Percentiles rank a stretch among this genome's conserved stretches.
These are phyloP conservation scores for Oligophagozyma castellii DNA, from an alignment of 1,139 yeast species.

Conservation along the genomic window DNA sequence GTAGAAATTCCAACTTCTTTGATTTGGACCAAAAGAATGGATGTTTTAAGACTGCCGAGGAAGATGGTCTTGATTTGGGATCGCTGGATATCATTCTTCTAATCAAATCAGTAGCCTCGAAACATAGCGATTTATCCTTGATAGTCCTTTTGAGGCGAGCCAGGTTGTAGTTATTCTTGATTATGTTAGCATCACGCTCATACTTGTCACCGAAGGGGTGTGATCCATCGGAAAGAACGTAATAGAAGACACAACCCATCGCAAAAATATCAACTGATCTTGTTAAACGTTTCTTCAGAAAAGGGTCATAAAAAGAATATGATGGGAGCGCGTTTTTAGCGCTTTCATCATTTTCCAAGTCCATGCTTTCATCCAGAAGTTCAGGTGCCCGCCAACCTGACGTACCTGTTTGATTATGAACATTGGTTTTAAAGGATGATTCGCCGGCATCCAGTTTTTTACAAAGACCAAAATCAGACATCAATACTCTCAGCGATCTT, in stretches of 20 bases:
- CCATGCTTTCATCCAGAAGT: constrained; percentile 33
- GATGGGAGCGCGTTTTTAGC: constrained; percentile 4
- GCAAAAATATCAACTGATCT: constrained; percentile 90
- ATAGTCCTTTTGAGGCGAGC: constrained; percentile 26
- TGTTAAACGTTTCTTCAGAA: constrained; percentile 51
- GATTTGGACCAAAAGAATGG: constrained; percentile 80
- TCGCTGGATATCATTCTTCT: constrained; percentile 54
- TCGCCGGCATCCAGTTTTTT: constrained; percentile 85
- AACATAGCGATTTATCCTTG: constrained; percentile 22
- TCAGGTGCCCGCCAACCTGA: constrained; percentile 99
- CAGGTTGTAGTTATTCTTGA: constrained; percentile 53
- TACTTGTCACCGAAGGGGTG: constrained; percentile 94
- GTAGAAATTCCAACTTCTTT: constrained; percentile 65
- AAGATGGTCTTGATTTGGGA: constrained; percentile 65
- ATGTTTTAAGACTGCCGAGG: constrained; percentile 54
- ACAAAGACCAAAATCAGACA: constrained; percentile 93
- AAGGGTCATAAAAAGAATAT: constrained; percentile 25
- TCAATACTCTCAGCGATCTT: constrained; percentile 49
- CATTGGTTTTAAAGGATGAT: constrained; percentile 84
- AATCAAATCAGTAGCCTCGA: constrained; percentile 64
- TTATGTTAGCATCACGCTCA: constrained; percentile 76
- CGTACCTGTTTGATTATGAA: constrained; percentile 91
- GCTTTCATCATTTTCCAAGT: constrained; percentile 5
- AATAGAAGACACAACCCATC: constrained; percentile 85
- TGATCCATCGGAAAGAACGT: constrained; percentile 67